Percentiles rank a stretch among this genome's conserved stretches.
These are phyloP conservation scores for Colletotrichum gloeosporioides DNA, from an alignment of 2,329 filamentous ascomycete genomes.

Conservation along the genomic window DNA sequence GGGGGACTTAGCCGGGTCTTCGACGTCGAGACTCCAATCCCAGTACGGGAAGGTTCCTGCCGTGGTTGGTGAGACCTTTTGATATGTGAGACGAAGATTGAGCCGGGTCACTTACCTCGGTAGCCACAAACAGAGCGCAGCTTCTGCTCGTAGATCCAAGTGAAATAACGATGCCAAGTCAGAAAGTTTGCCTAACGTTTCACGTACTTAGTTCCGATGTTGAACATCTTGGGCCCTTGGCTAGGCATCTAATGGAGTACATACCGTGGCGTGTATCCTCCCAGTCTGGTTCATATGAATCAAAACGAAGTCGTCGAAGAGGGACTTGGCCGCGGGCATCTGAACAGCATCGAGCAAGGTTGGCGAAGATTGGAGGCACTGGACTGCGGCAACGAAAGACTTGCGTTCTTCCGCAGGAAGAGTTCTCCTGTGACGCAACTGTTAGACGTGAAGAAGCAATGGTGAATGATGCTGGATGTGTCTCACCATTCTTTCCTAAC, in stretches of 20 bases:
- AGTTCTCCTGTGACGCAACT: background rate
- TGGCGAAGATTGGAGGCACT: constrained; percentile 1
- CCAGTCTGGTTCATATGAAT: constrained; percentile 19
- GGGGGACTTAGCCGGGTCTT: constrained; percentile 33
- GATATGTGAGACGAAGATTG: background rate
- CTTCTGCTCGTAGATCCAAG: constrained; percentile 24
- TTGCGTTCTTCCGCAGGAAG: constrained; percentile 2
- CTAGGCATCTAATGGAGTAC: background rate
- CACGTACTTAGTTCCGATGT: background rate
- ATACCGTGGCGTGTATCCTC: constrained; percentile 13
- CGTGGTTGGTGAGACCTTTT: background rate
- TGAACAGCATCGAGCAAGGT: constrained; percentile 1
- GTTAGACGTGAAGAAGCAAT: background rate
- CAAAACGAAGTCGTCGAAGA: constrained; percentile 23
- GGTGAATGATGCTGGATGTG: background rate
- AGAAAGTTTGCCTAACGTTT: constrained; percentile 12
- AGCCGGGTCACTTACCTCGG: constrained; percentile 19
- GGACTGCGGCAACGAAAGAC: background rate
- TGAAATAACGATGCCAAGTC: constrained; percentile 27
- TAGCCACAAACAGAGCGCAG: constrained; percentile 28
- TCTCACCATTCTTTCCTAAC: constrained; percentile 14
- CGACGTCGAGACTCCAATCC: constrained; percentile 24
- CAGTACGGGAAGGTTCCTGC: constrained; percentile 21
- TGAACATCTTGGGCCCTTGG: background rate
- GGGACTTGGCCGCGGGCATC: background rate